Conservation (phyloP, 1,284 basidiomycete species). For the Rhodotorula sp. region DNA sequence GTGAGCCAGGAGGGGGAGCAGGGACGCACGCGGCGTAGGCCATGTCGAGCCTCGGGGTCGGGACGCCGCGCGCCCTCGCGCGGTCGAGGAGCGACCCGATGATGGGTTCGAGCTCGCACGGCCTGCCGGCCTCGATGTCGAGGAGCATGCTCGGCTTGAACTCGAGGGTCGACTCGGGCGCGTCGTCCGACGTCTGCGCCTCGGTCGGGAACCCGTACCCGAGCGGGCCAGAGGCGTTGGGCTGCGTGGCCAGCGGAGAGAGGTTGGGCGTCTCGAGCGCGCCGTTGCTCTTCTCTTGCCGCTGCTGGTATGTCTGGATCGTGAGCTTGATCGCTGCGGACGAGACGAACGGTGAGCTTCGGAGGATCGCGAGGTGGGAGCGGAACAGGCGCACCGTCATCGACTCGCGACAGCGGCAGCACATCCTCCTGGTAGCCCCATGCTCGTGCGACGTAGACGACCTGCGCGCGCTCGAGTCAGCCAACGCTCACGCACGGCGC, state of each 20-base stretch:
- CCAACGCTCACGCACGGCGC: not conserved
- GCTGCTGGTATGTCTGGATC: slow-evolving; percentile 31
- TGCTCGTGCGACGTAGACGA: slow-evolving; percentile 52
- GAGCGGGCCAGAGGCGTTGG: not conserved
- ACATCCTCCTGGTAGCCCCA: slow-evolving; percentile 36
- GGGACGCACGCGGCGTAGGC: slow-evolving; percentile 22
- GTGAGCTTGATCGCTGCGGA: slow-evolving; percentile 27
- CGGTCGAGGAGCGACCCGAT: slow-evolving; percentile 39
- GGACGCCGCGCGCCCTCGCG: slow-evolving; percentile 35
- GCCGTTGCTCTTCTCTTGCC: not conserved
- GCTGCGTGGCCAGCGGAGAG: slow-evolving; percentile 10
- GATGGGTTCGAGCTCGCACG: slow-evolving; percentile 40
- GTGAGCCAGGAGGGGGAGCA: no score
- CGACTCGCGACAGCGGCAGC: slow-evolving; percentile 34
- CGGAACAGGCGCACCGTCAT: slow-evolving; percentile 18
- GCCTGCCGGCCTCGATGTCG: slow-evolving; percentile 37
- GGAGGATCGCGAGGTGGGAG: not conserved
- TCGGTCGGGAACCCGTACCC: slow-evolving; percentile 27
- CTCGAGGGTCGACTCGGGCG: slow-evolving; percentile 9
- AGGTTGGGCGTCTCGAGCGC: slow-evolving; percentile 16
- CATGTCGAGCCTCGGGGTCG: slow-evolving; percentile 38
- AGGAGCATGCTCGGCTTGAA: slow-evolving; percentile 42
- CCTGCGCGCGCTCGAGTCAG: slow-evolving; percentile 5
- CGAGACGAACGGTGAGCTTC: no score
- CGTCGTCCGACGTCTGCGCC: slow-evolving; percentile 1